A percentile compares a stretch with the other conserved stretches of the same genome.
Evolutionary conservation across 2,329 filamentous ascomycete species (phyloP).

Genomic region (Trichoderma simmonsii): DNA sequence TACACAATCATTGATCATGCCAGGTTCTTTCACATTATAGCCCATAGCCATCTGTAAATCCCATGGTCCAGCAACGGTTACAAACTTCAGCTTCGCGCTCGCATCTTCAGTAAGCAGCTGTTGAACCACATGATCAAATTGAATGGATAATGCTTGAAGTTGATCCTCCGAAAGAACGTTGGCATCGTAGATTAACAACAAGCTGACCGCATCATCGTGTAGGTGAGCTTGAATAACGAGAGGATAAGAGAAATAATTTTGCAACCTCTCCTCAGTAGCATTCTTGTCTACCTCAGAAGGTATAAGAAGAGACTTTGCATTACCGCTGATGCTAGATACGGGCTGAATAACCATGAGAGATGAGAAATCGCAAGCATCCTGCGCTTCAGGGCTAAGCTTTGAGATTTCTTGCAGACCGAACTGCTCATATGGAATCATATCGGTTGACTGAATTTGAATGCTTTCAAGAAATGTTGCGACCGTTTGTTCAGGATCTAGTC

Average conservation of each 20-base stretch:
- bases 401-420: conserved; percentile 24
- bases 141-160: neutral
- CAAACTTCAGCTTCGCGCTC: neutral
- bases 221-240: conserved; percentile 4
- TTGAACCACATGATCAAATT: conserved; percentile 12
- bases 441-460: neutral
- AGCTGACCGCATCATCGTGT: neutral
- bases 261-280: neutral
- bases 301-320: neutral
- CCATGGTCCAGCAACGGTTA: conserved; percentile 1
- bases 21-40: conserved; percentile 1
- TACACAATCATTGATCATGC: conserved; percentile 27
- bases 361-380: conserved; percentile 27
- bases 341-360: conserved; percentile 30
- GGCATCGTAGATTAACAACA: neutral
- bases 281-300: neutral
- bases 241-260: conserved; percentile 16
- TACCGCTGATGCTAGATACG: neutral
- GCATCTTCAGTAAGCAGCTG: neutral
- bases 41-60: neutral
- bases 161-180: neutral
- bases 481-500: conserved; percentile 11
- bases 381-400: conserved; percentile 19
- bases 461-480: conserved; percentile 21
- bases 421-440: conserved; percentile 22